A percentile compares a stretch with the other conserved stretches of the same genome.
These are phyloP conservation scores for Trichoderma asperellum DNA, from an alignment of 2,329 filamentous ascomycete genomes.

Conservation along the genomic window DNA sequence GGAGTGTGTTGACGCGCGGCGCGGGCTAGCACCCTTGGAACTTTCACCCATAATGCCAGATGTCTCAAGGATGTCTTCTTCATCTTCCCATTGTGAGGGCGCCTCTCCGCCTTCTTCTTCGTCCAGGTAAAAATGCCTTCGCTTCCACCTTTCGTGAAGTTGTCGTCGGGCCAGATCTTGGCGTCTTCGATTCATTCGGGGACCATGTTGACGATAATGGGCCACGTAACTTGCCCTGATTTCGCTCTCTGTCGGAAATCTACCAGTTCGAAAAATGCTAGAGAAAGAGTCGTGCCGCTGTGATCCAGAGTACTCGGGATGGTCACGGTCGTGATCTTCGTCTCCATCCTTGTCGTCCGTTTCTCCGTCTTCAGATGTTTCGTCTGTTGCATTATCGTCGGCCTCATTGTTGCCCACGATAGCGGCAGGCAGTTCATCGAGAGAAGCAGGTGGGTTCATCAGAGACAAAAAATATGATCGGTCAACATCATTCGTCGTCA, in stretches of 20 bases:
- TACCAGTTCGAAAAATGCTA: conserved; percentile 25
- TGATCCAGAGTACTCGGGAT: background rate
- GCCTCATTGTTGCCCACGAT: conserved; percentile 42
- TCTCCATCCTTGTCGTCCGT: conserved; percentile 35
- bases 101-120: conserved; percentile 77
- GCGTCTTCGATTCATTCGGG: conserved; percentile 47
- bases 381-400: conserved; percentile 34
- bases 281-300: conserved; percentile 14
- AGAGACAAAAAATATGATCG: conserved; percentile 50
- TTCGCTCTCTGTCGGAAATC: conserved; percentile 48
- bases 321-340: conserved; percentile 33
- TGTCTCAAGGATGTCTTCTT: conserved; percentile 58
- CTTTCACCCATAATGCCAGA: conserved; percentile 43
- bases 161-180: conserved; percentile 53
- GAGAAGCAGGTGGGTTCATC: conserved; percentile 50
- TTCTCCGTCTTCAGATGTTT: conserved; percentile 34
- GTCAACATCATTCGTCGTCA: conserved; percentile 40
- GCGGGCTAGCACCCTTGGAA: conserved; percentile 48
- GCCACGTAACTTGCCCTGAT: conserved; percentile 45
- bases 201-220: conserved; percentile 43
- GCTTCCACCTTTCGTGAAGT: conserved; percentile 73
- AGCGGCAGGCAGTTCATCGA: conserved; percentile 50
- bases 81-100: conserved; percentile 65
- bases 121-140: conserved; percentile 80
- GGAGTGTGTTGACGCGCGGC: conserved; percentile 45